phyloP scores from a whole-genome alignment of 768 basidiomycete genomes.

The Hortiboletus campestris region DNA sequence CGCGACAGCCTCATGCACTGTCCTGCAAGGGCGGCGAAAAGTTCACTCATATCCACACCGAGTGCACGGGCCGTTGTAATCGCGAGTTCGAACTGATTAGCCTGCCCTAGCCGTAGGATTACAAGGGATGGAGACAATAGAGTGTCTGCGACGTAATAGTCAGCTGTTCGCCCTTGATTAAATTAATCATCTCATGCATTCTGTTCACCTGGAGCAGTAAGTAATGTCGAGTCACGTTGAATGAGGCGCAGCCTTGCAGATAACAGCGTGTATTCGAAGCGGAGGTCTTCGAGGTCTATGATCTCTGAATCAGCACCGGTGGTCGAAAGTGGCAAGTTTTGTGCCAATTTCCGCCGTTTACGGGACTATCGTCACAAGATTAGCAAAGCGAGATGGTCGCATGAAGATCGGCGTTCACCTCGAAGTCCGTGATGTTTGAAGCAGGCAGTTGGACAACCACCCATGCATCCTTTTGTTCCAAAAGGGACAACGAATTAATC shows the following conservation, averaged over 20 bases:
- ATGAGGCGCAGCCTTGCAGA: slow-evolving; percentile 76
- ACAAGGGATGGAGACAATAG: slow-evolving; percentile 60
- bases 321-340: slow-evolving; percentile 75
- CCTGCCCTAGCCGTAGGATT: slow-evolving; percentile 74
- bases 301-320: slow-evolving; percentile 69
- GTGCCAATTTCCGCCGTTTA: slow-evolving; percentile 71
- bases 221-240: slow-evolving; percentile 58
- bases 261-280: slow-evolving; percentile 73
- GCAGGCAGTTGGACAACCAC: slow-evolving; percentile 60
- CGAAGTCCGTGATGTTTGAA: slow-evolving; percentile 45
- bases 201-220: slow-evolving; percentile 62
- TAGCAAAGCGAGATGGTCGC: slow-evolving; percentile 15
- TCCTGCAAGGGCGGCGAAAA: slow-evolving; percentile 74
- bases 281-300: slow-evolving; percentile 75
- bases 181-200: slow-evolving; percentile 7
- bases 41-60: slow-evolving; percentile 80
- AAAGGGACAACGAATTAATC: slow-evolving; percentile 83
- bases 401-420: slow-evolving; percentile 34
- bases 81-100: slow-evolving; percentile 76
- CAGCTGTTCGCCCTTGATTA: slow-evolving; percentile 12
- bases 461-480: slow-evolving; percentile 83
- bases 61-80: slow-evolving; percentile 73
- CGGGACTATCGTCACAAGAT: slow-evolving; percentile 44
- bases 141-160: slow-evolving; percentile 42
- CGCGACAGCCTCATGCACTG: slow-evolving; percentile 78